Evolutionary conservation across 2,329 filamentous ascomycete species (phyloP).

Genomic region (Diaporthe helianthi): DNA sequence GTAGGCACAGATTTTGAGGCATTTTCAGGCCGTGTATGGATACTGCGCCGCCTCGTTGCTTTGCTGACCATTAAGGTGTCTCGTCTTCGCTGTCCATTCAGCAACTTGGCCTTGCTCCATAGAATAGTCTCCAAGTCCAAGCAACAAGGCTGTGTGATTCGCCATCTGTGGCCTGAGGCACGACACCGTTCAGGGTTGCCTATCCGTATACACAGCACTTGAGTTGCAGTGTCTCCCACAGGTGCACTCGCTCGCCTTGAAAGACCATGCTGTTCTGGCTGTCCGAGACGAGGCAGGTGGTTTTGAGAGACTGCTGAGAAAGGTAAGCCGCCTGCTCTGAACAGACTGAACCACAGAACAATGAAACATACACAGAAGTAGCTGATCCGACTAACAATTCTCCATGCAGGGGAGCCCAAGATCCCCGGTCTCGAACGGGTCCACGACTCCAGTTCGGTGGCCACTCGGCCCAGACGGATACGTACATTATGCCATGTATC

Average conservation of each 20-base stretch:
- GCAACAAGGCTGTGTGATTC: background rate
- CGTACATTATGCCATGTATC: background rate
- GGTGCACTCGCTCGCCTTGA: too few species aligned
- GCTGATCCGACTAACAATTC: too few species aligned
- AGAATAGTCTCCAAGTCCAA: background rate
- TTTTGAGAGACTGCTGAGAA: too few species aligned
- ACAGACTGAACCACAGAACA: too few species aligned
- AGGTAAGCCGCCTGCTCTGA: too few species aligned
- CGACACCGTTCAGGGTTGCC: background rate
- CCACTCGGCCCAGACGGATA: background rate
- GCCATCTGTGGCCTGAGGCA: background rate
- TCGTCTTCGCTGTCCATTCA: conserved; percentile 11
- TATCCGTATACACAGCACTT: too few species aligned
- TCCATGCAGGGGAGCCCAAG: too few species aligned
- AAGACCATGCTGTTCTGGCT: too few species aligned
- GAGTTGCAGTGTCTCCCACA: too few species aligned
- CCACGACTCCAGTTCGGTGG: background rate
- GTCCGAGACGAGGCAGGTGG: too few species aligned
- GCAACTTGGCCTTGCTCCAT: conserved; percentile 11
- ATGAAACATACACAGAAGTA: too few species aligned
- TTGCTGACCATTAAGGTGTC: conserved; percentile 10
- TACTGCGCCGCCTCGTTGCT: conserved; percentile 15
- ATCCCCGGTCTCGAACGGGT: too few species aligned
- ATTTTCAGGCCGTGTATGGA: conserved; percentile 10
- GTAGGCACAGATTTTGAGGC: conserved; percentile 13